Evolutionary conservation across 202 grass and related monocot species (phyloP).

Genomic region (Cymbopogon flexuosus): DNA sequence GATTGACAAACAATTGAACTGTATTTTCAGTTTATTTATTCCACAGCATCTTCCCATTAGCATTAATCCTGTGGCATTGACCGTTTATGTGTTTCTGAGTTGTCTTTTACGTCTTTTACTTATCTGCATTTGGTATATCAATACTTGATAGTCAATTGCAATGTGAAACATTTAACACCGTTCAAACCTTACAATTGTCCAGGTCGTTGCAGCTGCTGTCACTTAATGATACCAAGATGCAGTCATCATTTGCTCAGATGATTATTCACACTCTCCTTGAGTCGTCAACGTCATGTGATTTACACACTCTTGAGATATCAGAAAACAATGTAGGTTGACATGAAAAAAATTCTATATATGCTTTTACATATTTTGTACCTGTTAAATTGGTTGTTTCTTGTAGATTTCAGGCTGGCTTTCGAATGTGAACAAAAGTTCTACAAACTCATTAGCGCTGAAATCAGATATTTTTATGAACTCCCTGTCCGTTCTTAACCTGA

Average conservation of each 20-base stretch:
- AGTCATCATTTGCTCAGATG: slow-evolving; percentile 53
- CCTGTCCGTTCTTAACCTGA: slow-evolving; percentile 61
- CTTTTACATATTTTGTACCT: slow-evolving; percentile 4
- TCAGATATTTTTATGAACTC: slow-evolving; percentile 52
- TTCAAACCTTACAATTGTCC: slow-evolving; percentile 28
- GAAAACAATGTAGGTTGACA: slow-evolving; percentile 69
- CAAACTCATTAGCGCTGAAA: slow-evolving; percentile 38
- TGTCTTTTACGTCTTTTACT: background rate
- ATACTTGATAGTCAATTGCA: background rate
- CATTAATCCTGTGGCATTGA: background rate
- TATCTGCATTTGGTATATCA: slow-evolving; percentile 4
- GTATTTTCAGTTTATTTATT: background rate
- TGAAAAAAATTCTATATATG: background rate
- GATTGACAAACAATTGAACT: background rate
- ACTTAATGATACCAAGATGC: slow-evolving; percentile 75
- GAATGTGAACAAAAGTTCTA: slow-evolving; percentile 31
- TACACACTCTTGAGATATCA: slow-evolving; percentile 76
- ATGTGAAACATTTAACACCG: background rate
- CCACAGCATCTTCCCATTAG: background rate
- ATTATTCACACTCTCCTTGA: slow-evolving; percentile 59
- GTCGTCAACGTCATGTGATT: slow-evolving; percentile 51
- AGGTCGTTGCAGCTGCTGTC: slow-evolving; percentile 63
- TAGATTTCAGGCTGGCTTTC: slow-evolving; percentile 70
- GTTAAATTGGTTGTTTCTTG: slow-evolving; percentile 26
- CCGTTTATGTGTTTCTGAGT: background rate